Conservation (phyloP, 495 filamentous ascomycete genomes). For the Neurospora sp. region DNA sequence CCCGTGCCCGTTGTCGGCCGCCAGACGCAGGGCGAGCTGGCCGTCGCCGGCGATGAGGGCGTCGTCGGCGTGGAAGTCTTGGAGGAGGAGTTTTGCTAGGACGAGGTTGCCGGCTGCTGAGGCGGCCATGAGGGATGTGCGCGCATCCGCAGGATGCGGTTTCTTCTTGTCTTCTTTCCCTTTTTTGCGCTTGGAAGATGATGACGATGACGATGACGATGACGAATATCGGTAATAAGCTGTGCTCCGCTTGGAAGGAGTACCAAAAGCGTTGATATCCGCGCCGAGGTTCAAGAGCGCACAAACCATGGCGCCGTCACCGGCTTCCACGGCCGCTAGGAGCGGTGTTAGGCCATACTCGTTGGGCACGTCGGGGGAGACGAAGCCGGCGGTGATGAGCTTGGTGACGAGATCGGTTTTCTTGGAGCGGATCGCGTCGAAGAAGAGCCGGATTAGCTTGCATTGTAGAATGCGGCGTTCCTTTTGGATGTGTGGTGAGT, state of each 20-base stretch:
- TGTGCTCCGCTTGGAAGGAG: neutral
- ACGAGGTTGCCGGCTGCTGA: constrained; percentile 15
- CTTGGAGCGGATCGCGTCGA: constrained; percentile 7
- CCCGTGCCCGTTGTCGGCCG: constrained; percentile 16
- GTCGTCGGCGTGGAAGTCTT: constrained; percentile 20
- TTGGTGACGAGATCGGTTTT: constrained; percentile 12
- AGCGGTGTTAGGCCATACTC: constrained; percentile 21
- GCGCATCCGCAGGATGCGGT: neutral
- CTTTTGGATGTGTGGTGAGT: neutral
- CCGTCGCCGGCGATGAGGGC: constrained; percentile 20
- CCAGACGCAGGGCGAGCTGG: constrained; percentile 21
- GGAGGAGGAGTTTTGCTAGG: constrained; percentile 15
- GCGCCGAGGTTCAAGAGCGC: constrained; percentile 23
- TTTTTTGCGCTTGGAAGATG: neutral
- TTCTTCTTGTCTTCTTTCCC: neutral
- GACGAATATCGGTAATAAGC: neutral
- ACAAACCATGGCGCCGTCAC: constrained; percentile 21
- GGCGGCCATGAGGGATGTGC: constrained; percentile 26
- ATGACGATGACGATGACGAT: neutral
- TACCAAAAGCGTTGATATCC: constrained; percentile 14
- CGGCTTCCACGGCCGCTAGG: constrained; percentile 21
- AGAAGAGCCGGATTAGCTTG: constrained; percentile 15
- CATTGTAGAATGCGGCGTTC: neutral
- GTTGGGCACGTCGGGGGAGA: constrained; percentile 21
- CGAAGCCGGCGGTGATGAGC: constrained; percentile 13